phyloP scores from a whole-genome alignment of 306 rosid genomes.

The Trifolium subterraneum region DNA sequence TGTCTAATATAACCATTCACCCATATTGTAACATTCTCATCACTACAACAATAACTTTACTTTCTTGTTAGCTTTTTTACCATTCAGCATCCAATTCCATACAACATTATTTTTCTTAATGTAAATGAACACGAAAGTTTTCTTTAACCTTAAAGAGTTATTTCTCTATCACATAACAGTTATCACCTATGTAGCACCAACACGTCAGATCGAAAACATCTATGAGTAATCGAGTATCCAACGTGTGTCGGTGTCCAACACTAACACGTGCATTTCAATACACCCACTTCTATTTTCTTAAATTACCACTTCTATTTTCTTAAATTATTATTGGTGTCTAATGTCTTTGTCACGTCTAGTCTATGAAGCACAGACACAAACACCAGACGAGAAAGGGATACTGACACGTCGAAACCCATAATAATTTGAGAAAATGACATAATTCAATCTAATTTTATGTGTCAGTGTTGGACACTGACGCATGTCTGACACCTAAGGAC shows the following conservation, averaged over 20 bases:
- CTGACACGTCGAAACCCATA: too few relatives aligned
- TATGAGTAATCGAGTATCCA: neutral
- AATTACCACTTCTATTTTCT: neutral
- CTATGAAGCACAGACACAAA: too few relatives aligned
- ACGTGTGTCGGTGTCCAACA: neutral
- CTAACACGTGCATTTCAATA: neutral
- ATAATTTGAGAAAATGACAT: too few relatives aligned
- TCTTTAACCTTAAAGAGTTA: neutral
- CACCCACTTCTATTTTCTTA: neutral
- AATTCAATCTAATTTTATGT: too few relatives aligned
- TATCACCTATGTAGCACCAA: neutral
- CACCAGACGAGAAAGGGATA: too few relatives aligned
- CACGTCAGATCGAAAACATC: neutral
- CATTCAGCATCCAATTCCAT: neutral
- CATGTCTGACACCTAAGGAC: too few relatives aligned
- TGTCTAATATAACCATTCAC: neutral
- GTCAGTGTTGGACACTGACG: too few relatives aligned
- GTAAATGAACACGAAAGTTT: neutral
- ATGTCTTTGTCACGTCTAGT: neutral
- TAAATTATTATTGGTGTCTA: neutral
- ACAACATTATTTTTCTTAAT: neutral
- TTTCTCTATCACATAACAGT: neutral
- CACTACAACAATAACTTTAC: neutral
- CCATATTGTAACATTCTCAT: neutral
- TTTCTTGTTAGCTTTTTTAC: neutral